Percentiles rank a stretch among this genome's conserved stretches.
Conservation (phyloP, 192 early-diverging fungal species). For the Coemansia nantahalensis region DNA sequence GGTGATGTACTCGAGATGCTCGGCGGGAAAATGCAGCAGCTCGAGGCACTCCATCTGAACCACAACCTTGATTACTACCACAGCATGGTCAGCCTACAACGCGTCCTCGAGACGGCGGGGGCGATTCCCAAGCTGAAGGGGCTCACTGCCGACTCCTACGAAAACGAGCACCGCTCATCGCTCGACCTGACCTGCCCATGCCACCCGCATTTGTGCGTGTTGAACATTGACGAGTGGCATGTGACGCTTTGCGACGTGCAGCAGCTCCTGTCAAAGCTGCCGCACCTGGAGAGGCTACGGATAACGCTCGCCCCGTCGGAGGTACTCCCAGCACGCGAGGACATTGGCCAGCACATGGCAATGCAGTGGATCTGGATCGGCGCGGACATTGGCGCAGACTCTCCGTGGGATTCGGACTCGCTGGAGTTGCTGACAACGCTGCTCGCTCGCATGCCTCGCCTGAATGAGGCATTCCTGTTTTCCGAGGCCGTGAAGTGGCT, state of each 20-base stretch:
- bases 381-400: neutral
- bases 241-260: slow-evolving; percentile 8
- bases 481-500: slow-evolving; percentile 8
- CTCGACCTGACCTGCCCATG: neutral
- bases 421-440: slow-evolving; percentile 7
- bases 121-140: too few relatives aligned
- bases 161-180: too few relatives aligned
- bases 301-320: slow-evolving; percentile 4
- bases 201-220: neutral
- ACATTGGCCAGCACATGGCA: slow-evolving; percentile 8
- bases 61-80: too few relatives aligned
- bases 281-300: slow-evolving; percentile 4
- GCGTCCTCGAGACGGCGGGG: too few relatives aligned
- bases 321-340: neutral
- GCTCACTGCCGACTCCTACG: neutral
- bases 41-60: too few relatives aligned
- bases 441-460: slow-evolving; percentile 14
- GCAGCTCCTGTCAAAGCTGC: slow-evolving; percentile 5
- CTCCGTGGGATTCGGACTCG: slow-evolving; percentile 3
- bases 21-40: too few relatives aligned
- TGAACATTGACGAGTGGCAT: slow-evolving; percentile 13
- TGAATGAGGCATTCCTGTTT: slow-evolving; percentile 18
- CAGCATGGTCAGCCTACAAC: too few relatives aligned
- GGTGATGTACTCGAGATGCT: neutral
- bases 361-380: slow-evolving; percentile 17